Conservation (phyloP, 371 early-diverging fungal species). For the Circinella umbellata region DNA sequence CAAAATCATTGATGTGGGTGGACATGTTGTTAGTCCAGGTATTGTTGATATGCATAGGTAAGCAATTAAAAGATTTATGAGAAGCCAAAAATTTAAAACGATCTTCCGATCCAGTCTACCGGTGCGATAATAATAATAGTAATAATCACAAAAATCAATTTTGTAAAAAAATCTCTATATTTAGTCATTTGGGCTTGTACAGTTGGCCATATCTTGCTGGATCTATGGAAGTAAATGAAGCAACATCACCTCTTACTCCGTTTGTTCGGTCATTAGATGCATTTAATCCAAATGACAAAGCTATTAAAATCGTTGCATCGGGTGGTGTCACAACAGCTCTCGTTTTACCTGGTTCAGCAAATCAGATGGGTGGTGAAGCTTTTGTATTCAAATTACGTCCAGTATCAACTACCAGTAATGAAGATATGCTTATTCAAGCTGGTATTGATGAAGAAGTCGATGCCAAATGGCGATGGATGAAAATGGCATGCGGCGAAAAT, state of each 20-base stretch:
- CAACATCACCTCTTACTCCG: conserved; percentile 62
- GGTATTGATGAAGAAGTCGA: conserved; percentile 36
- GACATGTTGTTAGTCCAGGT: conserved; percentile 73
- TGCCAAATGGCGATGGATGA: conserved; percentile 71
- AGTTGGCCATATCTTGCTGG: conserved; percentile 65
- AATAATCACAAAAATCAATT: neutral
- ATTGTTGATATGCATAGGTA: conserved; percentile 80
- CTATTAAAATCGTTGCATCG: conserved; percentile 64
- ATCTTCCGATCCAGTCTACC: too few species aligned
- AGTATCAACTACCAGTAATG: conserved; percentile 55
- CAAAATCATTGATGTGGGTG: conserved; percentile 63
- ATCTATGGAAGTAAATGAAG: conserved; percentile 70
- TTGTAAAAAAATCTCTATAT: conserved; percentile 14
- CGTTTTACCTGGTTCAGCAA: conserved; percentile 76
- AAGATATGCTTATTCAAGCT: conserved; percentile 68
- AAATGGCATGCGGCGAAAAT: conserved; percentile 86
- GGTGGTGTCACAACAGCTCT: conserved; percentile 80
- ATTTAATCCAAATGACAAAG: conserved; percentile 65
- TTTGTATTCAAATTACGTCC: conserved; percentile 64
- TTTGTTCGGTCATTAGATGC: conserved; percentile 62
- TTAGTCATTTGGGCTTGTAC: conserved; percentile 62
- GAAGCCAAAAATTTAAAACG: neutral
- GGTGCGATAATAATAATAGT: too few species aligned
- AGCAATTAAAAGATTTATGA: conserved; percentile 3
- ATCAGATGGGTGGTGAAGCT: conserved; percentile 80